Evolutionary conservation across 148 eudicot genomes (phyloP).

Genomic region (Silene uniflora): DNA sequence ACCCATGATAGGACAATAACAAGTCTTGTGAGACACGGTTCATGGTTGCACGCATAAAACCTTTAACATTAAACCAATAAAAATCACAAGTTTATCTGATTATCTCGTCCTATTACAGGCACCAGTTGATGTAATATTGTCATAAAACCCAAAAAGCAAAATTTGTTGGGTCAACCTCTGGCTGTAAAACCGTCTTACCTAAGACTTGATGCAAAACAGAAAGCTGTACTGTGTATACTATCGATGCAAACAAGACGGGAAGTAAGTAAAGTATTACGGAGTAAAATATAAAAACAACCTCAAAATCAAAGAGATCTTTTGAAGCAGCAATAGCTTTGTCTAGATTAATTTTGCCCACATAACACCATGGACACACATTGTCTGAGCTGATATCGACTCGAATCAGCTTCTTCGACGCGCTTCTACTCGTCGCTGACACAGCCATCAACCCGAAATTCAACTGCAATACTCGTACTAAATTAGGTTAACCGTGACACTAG

Average conservation of each 20-base stretch:
- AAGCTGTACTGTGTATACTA: neutral
- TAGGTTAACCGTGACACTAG: neutral
- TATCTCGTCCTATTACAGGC: neutral
- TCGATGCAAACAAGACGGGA: neutral
- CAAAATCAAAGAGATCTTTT: conserved; percentile 51
- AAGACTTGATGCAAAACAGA: neutral
- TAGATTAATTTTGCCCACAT: conserved; percentile 75
- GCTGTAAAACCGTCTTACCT: neutral
- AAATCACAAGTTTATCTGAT: neutral
- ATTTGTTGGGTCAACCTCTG: no score
- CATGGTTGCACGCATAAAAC: no score
- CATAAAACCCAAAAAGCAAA: no score
- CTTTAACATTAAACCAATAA: no score
- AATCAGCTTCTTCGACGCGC: conserved; percentile 49
- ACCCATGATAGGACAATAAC: neutral
- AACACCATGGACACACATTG: conserved; percentile 92
- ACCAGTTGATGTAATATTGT: no score
- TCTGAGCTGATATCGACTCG: conserved; percentile 63
- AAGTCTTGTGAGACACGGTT: no score
- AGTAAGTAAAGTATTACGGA: neutral
- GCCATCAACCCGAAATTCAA: conserved; percentile 34
- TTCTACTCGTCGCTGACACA: conserved; percentile 28
- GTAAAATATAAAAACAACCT: conserved; percentile 34
- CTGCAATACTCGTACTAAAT: neutral
- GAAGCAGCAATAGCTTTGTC: conserved; percentile 67